Evolutionary conservation across 108 stramenopile genomes (phyloP).

Genomic region (Nannochloropsis salina): DNA sequence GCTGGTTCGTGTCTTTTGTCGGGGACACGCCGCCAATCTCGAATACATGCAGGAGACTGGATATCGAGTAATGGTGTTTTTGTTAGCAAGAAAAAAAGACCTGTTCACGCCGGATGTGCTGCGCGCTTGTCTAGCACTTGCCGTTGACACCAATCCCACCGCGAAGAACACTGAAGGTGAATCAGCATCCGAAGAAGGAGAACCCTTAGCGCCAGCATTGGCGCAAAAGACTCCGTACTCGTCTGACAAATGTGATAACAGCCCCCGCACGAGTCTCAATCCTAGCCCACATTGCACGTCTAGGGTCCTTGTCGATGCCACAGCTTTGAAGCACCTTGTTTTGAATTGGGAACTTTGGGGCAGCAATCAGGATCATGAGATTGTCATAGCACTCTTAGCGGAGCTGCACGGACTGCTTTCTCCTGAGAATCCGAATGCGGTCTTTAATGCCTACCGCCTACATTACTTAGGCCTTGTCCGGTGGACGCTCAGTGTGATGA

Average conservation of each 20-base stretch:
- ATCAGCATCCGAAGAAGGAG: neutral
- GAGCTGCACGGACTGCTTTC: slow-evolving; percentile 32
- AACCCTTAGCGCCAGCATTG: neutral
- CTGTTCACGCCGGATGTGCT: slow-evolving; percentile 22
- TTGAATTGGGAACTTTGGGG: slow-evolving; percentile 43
- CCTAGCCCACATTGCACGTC: neutral
- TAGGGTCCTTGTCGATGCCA: slow-evolving; percentile 22
- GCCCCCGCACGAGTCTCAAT: neutral
- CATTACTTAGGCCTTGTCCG: slow-evolving; percentile 42
- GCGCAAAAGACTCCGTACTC: neutral
- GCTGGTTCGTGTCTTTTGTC: slow-evolving; percentile 22
- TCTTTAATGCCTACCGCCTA: slow-evolving; percentile 42
- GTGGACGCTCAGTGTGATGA: slow-evolving; percentile 28
- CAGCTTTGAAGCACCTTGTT: slow-evolving; percentile 39
- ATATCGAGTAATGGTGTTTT: slow-evolving; percentile 27
- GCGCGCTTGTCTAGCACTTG: slow-evolving; percentile 39
- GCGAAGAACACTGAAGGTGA: neutral
- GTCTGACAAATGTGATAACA: neutral
- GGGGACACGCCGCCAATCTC: slow-evolving; percentile 28
- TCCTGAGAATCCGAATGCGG: slow-evolving; percentile 40
- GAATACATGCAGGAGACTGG: slow-evolving; percentile 46
- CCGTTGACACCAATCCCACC: slow-evolving; percentile 8
- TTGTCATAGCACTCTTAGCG: slow-evolving; percentile 33
- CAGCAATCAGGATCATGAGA: neutral
- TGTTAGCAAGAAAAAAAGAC: slow-evolving; percentile 28